Percentiles rank a stretch among this genome's conserved stretches.
These are phyloP conservation scores for Candida vartiovaarae DNA, from an alignment of 805 yeast species.

Conservation along the genomic window DNA sequence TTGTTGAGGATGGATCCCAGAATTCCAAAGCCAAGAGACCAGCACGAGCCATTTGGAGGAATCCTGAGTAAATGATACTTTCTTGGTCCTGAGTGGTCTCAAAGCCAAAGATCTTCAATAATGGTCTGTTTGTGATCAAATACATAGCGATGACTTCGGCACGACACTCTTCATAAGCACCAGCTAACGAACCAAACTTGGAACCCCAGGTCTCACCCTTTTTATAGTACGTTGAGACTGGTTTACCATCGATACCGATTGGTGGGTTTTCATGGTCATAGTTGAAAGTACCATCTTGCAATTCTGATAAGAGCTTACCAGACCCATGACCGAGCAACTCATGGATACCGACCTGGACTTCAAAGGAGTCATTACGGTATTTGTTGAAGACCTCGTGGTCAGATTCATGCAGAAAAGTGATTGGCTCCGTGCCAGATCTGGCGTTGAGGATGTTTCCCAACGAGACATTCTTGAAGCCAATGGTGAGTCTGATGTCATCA, in stretches of 20 bases:
- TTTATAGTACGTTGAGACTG: slow-evolving; percentile 62
- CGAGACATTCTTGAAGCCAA: slow-evolving; percentile 87
- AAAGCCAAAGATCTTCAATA: slow-evolving; percentile 71
- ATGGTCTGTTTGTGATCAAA: slow-evolving; percentile 58
- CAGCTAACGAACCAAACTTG: slow-evolving; percentile 72
- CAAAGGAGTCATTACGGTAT: slow-evolving; percentile 77
- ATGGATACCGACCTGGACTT: slow-evolving; percentile 91
- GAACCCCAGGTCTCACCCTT: slow-evolving; percentile 90
- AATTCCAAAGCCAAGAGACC: slow-evolving; percentile 77
- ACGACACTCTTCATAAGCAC: slow-evolving; percentile 88
- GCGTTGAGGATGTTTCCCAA: slow-evolving; percentile 81
- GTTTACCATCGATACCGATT: slow-evolving; percentile 49
- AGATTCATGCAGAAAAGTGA: slow-evolving; percentile 53
- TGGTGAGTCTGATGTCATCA: slow-evolving; percentile 76
- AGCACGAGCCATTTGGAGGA: slow-evolving; percentile 80
- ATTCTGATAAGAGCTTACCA: slow-evolving; percentile 67
- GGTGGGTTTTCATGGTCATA: slow-evolving; percentile 64
- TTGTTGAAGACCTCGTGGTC: slow-evolving; percentile 55
- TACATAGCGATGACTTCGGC: slow-evolving; percentile 88
- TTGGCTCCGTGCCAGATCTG: slow-evolving; percentile 58
- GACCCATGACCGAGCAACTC: slow-evolving; percentile 89
- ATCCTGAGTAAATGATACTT: slow-evolving; percentile 58
- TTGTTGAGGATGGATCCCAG: slow-evolving; percentile 75
- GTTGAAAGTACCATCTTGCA: slow-evolving; percentile 58
- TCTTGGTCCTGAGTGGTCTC: slow-evolving; percentile 49